Evolutionary conservation across 148 eudicot genomes (phyloP).

Genomic region (Mesembryanthemum crystallinum): DNA sequence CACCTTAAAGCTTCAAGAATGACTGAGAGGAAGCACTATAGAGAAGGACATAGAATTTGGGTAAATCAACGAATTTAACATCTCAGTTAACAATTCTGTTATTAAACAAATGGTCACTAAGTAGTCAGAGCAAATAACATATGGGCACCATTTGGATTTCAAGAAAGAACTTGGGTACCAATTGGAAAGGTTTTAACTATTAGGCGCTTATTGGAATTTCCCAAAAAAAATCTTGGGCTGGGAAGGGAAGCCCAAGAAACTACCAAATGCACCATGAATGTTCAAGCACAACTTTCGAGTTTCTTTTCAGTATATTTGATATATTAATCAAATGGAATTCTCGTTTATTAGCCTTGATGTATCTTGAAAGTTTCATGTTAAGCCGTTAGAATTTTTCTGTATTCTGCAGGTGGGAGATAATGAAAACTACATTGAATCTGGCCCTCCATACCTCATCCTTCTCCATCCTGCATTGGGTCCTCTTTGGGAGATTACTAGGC

Average conservation of each 20-base stretch:
- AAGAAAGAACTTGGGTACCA: no score
- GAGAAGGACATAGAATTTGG: no score
- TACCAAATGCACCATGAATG: slow-evolving; percentile 7
- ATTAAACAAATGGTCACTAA: no score
- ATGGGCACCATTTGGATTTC: no score
- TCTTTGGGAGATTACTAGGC: slow-evolving; percentile 88
- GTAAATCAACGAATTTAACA: no score
- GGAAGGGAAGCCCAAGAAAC: background rate
- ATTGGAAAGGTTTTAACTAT: no score
- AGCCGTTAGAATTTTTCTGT: slow-evolving; percentile 6
- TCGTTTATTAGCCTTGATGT: background rate
- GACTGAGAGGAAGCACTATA: no score
- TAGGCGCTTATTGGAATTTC: no score
- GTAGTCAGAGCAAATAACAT: no score
- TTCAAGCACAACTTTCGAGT: background rate
- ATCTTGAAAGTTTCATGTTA: slow-evolving; percentile 12
- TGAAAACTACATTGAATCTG: slow-evolving; percentile 66
- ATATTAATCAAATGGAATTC: background rate
- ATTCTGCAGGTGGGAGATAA: slow-evolving; percentile 64
- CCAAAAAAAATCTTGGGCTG: slow-evolving; percentile 2
- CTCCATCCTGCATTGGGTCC: slow-evolving; percentile 99
- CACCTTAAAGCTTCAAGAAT: no score
- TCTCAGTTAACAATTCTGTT: no score
- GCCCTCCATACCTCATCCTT: slow-evolving; percentile 83
- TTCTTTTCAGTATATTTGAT: background rate